Percentiles rank a stretch among this genome's conserved stretches.
Conservation (phyloP, 331 rosid genomes). For the Rhamnella rubrinervis region DNA sequence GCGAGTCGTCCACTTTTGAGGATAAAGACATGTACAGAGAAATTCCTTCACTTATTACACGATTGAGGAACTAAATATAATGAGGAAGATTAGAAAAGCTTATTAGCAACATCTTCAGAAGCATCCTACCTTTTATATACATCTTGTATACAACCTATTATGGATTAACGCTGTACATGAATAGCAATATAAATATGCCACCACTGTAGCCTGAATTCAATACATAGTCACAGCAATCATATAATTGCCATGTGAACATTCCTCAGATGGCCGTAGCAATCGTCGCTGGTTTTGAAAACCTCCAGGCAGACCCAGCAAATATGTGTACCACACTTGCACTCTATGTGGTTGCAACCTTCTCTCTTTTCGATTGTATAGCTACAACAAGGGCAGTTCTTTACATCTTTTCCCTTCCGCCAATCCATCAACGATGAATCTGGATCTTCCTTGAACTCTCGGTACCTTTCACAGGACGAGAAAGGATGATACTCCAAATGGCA, state of each 20-base stretch:
- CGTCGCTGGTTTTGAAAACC: slow-evolving; percentile 49
- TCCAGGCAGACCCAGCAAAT: slow-evolving; percentile 93
- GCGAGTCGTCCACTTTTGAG: not conserved
- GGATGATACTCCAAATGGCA: slow-evolving; percentile 95
- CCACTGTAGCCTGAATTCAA: too few species aligned
- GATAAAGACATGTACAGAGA: slow-evolving; percentile 11
- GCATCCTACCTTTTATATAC: slow-evolving; percentile 5
- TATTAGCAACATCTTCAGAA: not conserved
- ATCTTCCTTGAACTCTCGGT: slow-evolving; percentile 68
- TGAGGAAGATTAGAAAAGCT: not conserved
- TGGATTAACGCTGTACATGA: not conserved
- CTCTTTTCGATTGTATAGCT: slow-evolving; percentile 71
- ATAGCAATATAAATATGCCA: not conserved
- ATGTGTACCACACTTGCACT: slow-evolving; percentile 84
- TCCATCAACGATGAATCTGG: slow-evolving; percentile 74
- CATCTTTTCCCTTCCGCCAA: slow-evolving; percentile 84
- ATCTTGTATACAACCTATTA: slow-evolving; percentile 24
- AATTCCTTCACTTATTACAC: not conserved
- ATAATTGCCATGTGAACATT: slow-evolving; percentile 53
- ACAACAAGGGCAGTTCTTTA: slow-evolving; percentile 70
- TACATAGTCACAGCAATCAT: slow-evolving; percentile 9
- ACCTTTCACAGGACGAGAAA: slow-evolving; percentile 65
- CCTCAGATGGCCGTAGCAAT: slow-evolving; percentile 77
- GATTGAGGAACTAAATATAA: not conserved
- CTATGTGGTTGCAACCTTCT: slow-evolving; percentile 92